Evolutionary conservation across 306 rosid genomes (phyloP), one percentile per base, ranked within the genome.

Genomic region (Inga leiocalycina): DNA sequence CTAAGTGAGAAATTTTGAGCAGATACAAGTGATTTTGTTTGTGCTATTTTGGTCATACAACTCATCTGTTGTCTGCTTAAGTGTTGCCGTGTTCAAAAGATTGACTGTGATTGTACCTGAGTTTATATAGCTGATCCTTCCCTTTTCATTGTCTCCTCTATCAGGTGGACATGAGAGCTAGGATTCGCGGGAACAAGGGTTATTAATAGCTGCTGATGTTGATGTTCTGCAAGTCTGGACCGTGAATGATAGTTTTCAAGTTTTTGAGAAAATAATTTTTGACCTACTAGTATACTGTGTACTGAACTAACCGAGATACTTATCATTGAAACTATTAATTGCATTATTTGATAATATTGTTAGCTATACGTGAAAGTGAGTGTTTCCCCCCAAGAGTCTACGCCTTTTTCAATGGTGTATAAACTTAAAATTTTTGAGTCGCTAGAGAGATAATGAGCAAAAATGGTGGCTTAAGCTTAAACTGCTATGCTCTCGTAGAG

Each of bases 101-200:
- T 44, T 84, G 19, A 65, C 67, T 79, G 51, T 79, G 51, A 54
- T 52, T 64, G 20, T 49, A 45, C 65, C 16, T 74, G 68, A 79
- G 22, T 61, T 43, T 54, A 24, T 39, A 14, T 24, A 4, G 45
- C 79, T 75, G 19, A 75, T 16, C 27, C 32, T 24, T 49, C 44
- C 1, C 8, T 66, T 66, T 32, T 34, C 68, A 10, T 67, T 22
- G 5, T 71, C 76, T 45, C 46, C 37, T 15, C 15, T 45, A 30
- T 48, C 77, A 73, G 77, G 77, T 73, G 54, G 77, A 73, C 79
- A 89, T 89, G 92, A 87, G 92, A 85, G 87, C 89, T 71, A 85
- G 90, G 82, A 89, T 87, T 85, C 90, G 92, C 13, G 92, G 92
- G 65, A 89, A 89, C 89, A 89, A 89, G 77, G 92, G 92, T 51